These are phyloP conservation scores for Jamesozyma spencerorum DNA, from an alignment of 805 yeast genomes.

Conservation along the genomic window DNA sequence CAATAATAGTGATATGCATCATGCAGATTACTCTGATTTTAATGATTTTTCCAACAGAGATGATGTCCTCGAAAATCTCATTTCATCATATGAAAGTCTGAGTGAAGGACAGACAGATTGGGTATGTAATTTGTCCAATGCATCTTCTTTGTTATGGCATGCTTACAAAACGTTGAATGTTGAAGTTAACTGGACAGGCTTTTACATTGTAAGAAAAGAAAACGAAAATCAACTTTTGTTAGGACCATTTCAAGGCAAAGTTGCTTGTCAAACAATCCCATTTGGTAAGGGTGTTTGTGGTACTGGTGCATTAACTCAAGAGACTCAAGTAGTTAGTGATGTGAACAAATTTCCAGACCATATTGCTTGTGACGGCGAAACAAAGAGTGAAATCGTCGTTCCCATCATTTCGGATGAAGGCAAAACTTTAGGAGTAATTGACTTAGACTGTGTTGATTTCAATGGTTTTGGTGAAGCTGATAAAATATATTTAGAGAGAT, in stretches of 20 bases:
- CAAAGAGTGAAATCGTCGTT: constrained; percentile 86
- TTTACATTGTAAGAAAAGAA: constrained; percentile 44
- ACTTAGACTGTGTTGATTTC: constrained; percentile 63
- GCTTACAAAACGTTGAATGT: constrained; percentile 56
- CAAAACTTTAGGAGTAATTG: constrained; percentile 63
- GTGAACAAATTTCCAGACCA: constrained; percentile 82
- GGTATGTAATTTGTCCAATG: constrained; percentile 84
- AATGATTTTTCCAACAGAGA: constrained; percentile 29
- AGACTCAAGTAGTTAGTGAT: constrained; percentile 68
- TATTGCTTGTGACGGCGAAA: constrained; percentile 95
- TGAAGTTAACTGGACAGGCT: constrained; percentile 87
- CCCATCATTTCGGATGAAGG: constrained; percentile 49
- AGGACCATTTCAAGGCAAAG: constrained; percentile 95
- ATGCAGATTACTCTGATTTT: constrained; percentile 69
- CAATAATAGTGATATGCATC: constrained; percentile 29
- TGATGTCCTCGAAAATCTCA: constrained; percentile 49
- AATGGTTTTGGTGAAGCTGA: constrained; percentile 66
- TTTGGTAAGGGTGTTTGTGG: constrained; percentile 92
- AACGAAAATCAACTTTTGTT: constrained; percentile 42
- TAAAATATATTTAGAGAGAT: constrained; percentile 44
- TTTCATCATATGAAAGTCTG: constrained; percentile 58
- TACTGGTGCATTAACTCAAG: constrained; percentile 48
- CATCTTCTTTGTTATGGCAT: constrained; percentile 81
- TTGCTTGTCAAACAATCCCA: constrained; percentile 79
- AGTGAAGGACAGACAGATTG: constrained; percentile 59